Conservation (phyloP, 371 early-diverging fungal species). For the Mycotypha africana region DNA sequence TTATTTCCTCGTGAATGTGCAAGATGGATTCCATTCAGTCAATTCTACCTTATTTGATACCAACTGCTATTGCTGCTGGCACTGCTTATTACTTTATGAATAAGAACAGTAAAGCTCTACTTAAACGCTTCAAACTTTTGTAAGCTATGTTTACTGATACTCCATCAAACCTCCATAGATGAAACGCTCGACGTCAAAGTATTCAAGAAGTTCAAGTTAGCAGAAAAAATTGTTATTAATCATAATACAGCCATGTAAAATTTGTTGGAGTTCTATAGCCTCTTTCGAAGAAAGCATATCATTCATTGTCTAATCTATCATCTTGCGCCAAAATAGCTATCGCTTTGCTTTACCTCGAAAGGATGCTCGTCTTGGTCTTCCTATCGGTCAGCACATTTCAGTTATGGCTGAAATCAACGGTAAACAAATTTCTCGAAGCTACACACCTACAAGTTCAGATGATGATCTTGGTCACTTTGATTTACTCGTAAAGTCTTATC, state of each 20-base stretch:
- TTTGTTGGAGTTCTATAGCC: too few relatives aligned
- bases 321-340: constrained; percentile 75
- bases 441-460: constrained; percentile 88
- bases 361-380: constrained; percentile 74
- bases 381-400: constrained; percentile 93
- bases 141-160: background rate
- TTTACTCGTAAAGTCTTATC: constrained; percentile 87
- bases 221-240: constrained; percentile 69
- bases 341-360: constrained; percentile 76
- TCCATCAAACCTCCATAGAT: constrained; percentile 10
- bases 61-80: constrained; percentile 36
- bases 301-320: too few relatives aligned
- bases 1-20: too few relatives aligned
- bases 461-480: constrained; percentile 87
- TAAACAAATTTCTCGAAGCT: constrained; percentile 84
- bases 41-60: constrained; percentile 35
- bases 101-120: constrained; percentile 18
- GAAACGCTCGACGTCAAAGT: constrained; percentile 65
- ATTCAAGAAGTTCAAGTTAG: constrained; percentile 78
- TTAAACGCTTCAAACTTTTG: background rate
- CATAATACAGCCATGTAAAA: constrained; percentile 82
- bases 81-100: constrained; percentile 37
- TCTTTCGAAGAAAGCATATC: too few relatives aligned
- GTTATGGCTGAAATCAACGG: constrained; percentile 83
- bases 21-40: constrained; percentile 39